A percentile compares a stretch with the other conserved stretches of the same genome.
These are phyloP conservation scores for Asclepias syriaca DNA, from an alignment of 257 asterid genomes.

Conservation along the genomic window DNA sequence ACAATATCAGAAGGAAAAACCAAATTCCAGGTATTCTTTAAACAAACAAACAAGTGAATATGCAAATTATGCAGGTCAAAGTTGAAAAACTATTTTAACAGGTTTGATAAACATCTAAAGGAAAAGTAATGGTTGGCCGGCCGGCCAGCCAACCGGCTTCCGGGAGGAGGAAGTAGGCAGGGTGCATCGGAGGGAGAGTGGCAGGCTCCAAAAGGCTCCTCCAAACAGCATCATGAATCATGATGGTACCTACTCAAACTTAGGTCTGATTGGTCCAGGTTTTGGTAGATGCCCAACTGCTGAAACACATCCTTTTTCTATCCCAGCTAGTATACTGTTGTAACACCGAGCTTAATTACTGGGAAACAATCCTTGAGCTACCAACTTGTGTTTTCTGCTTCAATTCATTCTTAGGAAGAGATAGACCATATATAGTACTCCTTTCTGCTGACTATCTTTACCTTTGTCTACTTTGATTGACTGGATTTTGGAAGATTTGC, in stretches of 20 bases:
- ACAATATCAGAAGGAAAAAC: neutral
- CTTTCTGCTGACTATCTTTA: constrained; percentile 1
- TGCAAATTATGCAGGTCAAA: neutral
- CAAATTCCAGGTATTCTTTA: neutral
- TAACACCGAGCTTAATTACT: neutral
- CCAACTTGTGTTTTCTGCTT: neutral
- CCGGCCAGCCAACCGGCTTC: no score
- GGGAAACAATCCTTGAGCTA: neutral
- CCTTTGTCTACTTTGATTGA: constrained; percentile 27
- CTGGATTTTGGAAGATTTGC: constrained; percentile 31
- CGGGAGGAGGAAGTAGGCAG: neutral
- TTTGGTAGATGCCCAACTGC: neutral
- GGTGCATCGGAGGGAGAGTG: neutral
- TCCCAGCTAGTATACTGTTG: neutral
- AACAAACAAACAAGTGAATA: neutral
- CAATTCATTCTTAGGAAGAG: neutral
- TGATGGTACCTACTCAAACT: neutral
- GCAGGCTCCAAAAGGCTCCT: no score
- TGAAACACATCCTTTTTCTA: neutral
- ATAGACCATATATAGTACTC: neutral
- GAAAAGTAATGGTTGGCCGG: neutral
- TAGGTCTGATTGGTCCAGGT: neutral
- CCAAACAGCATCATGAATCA: neutral
- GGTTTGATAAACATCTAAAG: neutral
- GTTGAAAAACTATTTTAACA: neutral